Base-by-base conservation (phyloP, 805 yeast genomes). In the Isabelozyma pseudorhagii region DNA sequence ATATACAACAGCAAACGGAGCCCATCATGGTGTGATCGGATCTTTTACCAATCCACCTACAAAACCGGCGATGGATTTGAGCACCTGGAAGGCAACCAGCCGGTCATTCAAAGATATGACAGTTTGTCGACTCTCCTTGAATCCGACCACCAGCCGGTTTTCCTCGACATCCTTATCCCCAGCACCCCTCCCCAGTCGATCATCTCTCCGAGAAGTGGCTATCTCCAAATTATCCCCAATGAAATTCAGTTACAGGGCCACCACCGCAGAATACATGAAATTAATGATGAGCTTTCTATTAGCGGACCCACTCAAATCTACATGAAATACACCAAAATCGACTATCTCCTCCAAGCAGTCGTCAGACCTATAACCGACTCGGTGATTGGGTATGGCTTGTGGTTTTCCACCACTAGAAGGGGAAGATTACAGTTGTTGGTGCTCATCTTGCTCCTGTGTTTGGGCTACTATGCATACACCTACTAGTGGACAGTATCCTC, bases 1-100 rank as follows among this genome's bases (percentile, higher is more conserved):
- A 65, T 68, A 8, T 87, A 81, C 63, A 79, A 81, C 51, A 40
- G 63, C 1, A 84, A 82, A 55, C 73, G 97, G 48, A 69, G 72
- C 1, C 96, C 97, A 0, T 85, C 96, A 6, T 92, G 96, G 96
- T 91, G 97, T 66, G 98, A 92, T 63, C 69, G 98, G 47, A 80
- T 92, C 5, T 63, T 92, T 43, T 89, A 71, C 58, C 78, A 79
- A 48, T 61, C 72, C 1, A 80, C 84, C 21, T 64, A 66, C 50
- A 55, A 62, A 7, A 11, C 28, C 38, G 44, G 29, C 27, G 44
- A 40, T 5, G 42, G 11, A 8, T 25, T 14, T 11, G 27, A 14
- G 50, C 53, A 10, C 25, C 25, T 21, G 25, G 25, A 21, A 6
- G 25, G 25, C 6, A 21, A 21, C 10, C 36, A 31, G 47, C 72